phyloP scores from a whole-genome alignment of 345 rosid genomes.

The Rubroshorea leprosula region DNA sequence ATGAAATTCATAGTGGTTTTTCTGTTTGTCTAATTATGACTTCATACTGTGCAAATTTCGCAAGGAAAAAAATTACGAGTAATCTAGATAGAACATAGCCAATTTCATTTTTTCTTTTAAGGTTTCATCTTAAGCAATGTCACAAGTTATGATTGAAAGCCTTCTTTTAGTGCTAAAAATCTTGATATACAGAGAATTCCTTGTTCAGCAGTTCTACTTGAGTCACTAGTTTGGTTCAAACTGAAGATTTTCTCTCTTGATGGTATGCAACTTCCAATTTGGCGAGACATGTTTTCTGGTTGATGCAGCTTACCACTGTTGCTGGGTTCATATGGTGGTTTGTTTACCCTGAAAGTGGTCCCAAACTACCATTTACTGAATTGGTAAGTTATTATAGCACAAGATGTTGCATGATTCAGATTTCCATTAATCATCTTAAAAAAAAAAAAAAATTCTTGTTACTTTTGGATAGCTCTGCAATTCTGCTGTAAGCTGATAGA shows the following conservation, averaged over 20 bases:
- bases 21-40: no score
- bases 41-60: no score
- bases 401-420: neutral
- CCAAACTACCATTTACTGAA: conserved; percentile 76
- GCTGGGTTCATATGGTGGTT: conserved; percentile 99
- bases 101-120: no score
- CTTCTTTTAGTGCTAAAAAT: neutral
- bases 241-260: neutral
- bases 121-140: no score
- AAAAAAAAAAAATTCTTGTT: no score
- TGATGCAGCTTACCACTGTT: conserved; percentile 90
- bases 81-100: no score
- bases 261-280: neutral
- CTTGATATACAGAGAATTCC: neutral
- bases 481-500: no score
- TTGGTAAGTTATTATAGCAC: conserved; percentile 45
- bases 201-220: neutral
- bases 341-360: conserved; percentile 76
- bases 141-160: no score
- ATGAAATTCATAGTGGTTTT: no score
- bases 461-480: no score
- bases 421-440: no score
- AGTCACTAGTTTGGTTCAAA: neutral
- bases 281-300: conserved; percentile 1
- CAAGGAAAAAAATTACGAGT: no score